phyloP scores from a whole-genome alignment of 225 moss, liverwort and hornwort genomes.

The Sphagnum tenellum region DNA sequence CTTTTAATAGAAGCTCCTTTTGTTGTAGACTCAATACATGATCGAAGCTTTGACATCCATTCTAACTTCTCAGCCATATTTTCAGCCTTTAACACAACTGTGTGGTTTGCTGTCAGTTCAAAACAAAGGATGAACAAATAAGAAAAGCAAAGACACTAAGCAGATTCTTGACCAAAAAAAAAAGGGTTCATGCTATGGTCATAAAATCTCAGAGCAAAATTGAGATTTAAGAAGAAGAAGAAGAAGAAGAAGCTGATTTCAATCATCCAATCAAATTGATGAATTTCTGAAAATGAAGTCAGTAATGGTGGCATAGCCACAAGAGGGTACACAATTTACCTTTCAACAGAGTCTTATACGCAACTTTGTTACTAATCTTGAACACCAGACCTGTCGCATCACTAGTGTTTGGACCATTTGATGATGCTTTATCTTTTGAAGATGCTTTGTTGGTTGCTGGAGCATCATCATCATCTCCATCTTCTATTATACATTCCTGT shows the following conservation, averaged over 20 bases:
- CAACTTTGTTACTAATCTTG: slow-evolving; percentile 76
- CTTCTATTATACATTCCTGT: slow-evolving; percentile 83
- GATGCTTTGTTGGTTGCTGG: slow-evolving; percentile 29
- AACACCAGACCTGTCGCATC: slow-evolving; percentile 58
- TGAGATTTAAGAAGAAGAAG: too few relatives aligned
- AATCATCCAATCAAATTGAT: too few relatives aligned
- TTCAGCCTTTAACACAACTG: slow-evolving; percentile 71
- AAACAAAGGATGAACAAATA: slow-evolving; percentile 1
- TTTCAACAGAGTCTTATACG: slow-evolving; percentile 88
- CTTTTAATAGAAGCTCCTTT: slow-evolving; percentile 42
- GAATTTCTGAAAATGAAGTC: too few relatives aligned
- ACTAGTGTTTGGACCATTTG: slow-evolving; percentile 43
- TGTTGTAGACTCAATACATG: slow-evolving; percentile 32
- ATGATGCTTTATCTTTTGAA: slow-evolving; percentile 38
- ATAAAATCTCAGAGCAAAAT: too few relatives aligned
- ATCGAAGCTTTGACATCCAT: slow-evolving; percentile 82
- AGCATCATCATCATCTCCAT: slow-evolving; percentile 50
- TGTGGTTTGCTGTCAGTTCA: slow-evolving; percentile 57
- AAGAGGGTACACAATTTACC: slow-evolving; percentile 20
- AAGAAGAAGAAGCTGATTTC: too few relatives aligned
- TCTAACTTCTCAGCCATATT: slow-evolving; percentile 97
- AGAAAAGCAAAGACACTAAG: not conserved
- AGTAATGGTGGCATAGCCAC: too few relatives aligned
- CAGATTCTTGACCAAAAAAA: too few relatives aligned
- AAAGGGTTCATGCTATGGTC: too few relatives aligned